phyloP scores from a whole-genome alignment of 306 rosid genomes.

The Dicorynia guianensis region DNA sequence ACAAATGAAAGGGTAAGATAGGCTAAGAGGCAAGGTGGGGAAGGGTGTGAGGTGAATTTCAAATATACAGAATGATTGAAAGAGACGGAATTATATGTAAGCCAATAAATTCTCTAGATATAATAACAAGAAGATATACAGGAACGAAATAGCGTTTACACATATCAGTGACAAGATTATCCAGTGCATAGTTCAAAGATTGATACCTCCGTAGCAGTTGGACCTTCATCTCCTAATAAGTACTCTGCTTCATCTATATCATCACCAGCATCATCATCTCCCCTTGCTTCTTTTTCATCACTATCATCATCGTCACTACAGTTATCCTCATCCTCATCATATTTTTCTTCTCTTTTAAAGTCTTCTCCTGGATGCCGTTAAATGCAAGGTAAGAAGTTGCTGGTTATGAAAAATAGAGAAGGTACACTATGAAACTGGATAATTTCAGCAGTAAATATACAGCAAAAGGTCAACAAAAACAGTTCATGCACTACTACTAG shows the following conservation, averaged over 20 bases:
- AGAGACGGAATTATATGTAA: neutral
- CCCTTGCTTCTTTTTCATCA: conserved; percentile 23
- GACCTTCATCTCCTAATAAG: conserved; percentile 40
- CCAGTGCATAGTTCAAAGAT: neutral
- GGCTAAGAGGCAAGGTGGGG: neutral
- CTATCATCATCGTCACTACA: neutral
- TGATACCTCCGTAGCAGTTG: conserved; percentile 37
- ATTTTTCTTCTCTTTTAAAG: conserved; percentile 27
- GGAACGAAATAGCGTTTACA: neutral
- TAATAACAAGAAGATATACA: neutral
- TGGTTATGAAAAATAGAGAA: conserved; percentile 7
- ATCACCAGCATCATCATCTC: conserved; percentile 20
- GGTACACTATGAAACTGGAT: conserved; percentile 14
- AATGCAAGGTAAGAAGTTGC: conserved; percentile 32
- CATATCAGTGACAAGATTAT: conserved; percentile 10
- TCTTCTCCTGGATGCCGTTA: conserved; percentile 34
- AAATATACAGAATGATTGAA: neutral
- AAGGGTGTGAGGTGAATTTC: neutral
- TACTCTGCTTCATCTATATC: conserved; percentile 33
- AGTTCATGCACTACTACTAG: neutral
- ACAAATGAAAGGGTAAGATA: neutral
- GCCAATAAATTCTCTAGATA: neutral
- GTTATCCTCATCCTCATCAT: conserved; percentile 25
- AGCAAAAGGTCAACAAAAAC: neutral
- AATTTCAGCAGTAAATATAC: neutral